A percentile compares a stretch with the other conserved stretches of the same genome.
These are phyloP conservation scores for Mycena albidolilacea DNA, from an alignment of 768 basidiomycete genomes.

Conservation along the genomic window DNA sequence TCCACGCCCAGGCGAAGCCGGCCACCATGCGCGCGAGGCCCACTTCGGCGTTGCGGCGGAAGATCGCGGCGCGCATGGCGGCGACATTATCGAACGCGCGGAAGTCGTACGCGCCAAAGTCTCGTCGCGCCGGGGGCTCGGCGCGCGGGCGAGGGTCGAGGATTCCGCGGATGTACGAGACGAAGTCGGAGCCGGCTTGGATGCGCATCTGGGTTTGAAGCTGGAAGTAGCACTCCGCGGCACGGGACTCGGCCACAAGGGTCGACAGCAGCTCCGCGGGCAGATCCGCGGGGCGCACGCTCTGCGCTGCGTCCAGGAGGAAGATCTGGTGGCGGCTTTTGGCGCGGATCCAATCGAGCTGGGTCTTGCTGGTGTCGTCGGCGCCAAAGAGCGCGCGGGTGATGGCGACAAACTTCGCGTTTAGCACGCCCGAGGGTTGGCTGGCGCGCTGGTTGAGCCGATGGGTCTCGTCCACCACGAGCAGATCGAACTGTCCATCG, in stretches of 20 bases:
- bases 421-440: constrained; percentile 31
- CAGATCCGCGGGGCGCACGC: constrained; percentile 33
- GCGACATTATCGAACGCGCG: constrained; percentile 26
- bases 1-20: constrained; percentile 31
- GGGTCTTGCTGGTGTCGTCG: constrained; percentile 33
- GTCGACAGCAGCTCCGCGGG: constrained; percentile 27
- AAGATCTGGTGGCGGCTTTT: constrained; percentile 35
- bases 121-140: constrained; percentile 17
- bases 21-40: constrained; percentile 33
- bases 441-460: constrained; percentile 33
- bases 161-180: constrained; percentile 31
- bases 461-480: constrained; percentile 34
- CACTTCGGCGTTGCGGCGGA: constrained; percentile 26
- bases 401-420: constrained; percentile 28
- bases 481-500: constrained; percentile 29
- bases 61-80: constrained; percentile 33
- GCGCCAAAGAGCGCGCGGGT: constrained; percentile 32
- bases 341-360: constrained; percentile 34
- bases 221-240: constrained; percentile 31
- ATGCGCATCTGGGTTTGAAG: constrained; percentile 33
- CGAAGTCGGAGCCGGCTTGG: constrained; percentile 34
- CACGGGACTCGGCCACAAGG: constrained; percentile 27
- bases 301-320: constrained; percentile 34
- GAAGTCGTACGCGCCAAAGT: constrained; percentile 31
- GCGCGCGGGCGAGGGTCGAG: constrained; percentile 31